phyloP scores from a whole-genome alignment of 164 flowering plant genomes.

The Protea cynaroides region DNA sequence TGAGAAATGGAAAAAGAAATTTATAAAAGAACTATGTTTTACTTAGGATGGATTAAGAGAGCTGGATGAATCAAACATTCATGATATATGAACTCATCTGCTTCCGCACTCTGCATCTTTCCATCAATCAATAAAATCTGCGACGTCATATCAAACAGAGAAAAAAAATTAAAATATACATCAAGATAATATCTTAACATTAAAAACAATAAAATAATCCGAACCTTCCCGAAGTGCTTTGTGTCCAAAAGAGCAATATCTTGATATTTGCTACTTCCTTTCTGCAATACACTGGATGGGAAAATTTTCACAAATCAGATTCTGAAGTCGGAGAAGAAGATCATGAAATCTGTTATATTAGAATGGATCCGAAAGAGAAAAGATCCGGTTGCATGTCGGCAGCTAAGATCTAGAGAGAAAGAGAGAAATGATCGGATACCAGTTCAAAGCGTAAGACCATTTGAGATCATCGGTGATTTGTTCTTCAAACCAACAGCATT shows the following conservation, averaged over 20 bases:
- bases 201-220: background rate
- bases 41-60: slow-evolving; percentile 66
- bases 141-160: background rate
- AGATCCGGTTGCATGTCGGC: too few relatives aligned
- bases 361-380: too few relatives aligned
- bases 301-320: too few relatives aligned
- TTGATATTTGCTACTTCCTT: slow-evolving; percentile 56
- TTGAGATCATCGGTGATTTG: slow-evolving; percentile 66
- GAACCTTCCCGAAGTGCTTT: slow-evolving; percentile 80
- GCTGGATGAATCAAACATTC: slow-evolving; percentile 84
- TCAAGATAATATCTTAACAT: too few relatives aligned
- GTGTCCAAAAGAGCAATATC: slow-evolving; percentile 79
- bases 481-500: slow-evolving; percentile 71
- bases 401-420: too few relatives aligned
- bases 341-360: too few relatives aligned
- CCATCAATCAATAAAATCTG: slow-evolving; percentile 85
- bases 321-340: too few relatives aligned
- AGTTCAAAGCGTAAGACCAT: slow-evolving; percentile 77
- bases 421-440: slow-evolving; percentile 28
- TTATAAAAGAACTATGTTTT: slow-evolving; percentile 7
- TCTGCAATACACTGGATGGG: slow-evolving; percentile 60
- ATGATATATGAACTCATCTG: slow-evolving; percentile 79
- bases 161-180: slow-evolving; percentile 1
- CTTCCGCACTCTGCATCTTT: slow-evolving; percentile 89
- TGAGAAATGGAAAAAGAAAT: background rate